Conservation (phyloP, 371 early-diverging fungal genomes). For the Choanephora cucurbitarum region DNA sequence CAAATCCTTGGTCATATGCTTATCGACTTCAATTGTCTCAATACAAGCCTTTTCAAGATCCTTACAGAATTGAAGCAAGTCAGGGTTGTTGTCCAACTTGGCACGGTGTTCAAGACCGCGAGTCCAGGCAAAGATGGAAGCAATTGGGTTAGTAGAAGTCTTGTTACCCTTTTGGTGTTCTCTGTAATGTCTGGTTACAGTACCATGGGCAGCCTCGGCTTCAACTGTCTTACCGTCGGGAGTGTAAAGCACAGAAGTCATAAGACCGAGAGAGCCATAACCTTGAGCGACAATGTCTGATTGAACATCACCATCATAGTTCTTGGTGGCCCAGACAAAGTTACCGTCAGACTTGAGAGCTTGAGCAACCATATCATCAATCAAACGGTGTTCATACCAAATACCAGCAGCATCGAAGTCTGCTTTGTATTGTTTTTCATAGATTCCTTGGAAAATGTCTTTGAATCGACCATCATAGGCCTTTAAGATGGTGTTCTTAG, state of each 20-base stretch:
- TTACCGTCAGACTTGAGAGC: constrained; percentile 93
- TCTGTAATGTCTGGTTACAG: constrained; percentile 97
- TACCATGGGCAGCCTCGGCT: constrained; percentile 97
- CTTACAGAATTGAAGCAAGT: constrained; percentile 73
- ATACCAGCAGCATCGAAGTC: constrained; percentile 77
- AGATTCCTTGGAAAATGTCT: constrained; percentile 93
- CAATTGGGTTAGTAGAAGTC: constrained; percentile 96
- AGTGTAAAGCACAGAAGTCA: constrained; percentile 94
- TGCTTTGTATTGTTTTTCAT: constrained; percentile 74
- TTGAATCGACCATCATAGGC: constrained; percentile 98
- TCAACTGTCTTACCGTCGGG: constrained; percentile 96
- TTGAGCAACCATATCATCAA: constrained; percentile 99
- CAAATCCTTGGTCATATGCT: constrained; percentile 96
- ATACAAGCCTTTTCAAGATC: constrained; percentile 89
- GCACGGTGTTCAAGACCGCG: constrained; percentile 96
- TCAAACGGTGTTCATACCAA: constrained; percentile 97
- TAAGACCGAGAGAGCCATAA: constrained; percentile 88
- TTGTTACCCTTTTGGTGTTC: constrained; percentile 92
- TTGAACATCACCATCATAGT: constrained; percentile 95
- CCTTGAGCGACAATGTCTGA: constrained; percentile 96
- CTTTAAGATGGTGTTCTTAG: constrained; percentile 98
- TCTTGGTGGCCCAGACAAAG: constrained; percentile 96
- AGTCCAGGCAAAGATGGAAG: constrained; percentile 98
- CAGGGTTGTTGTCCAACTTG: constrained; percentile 83
- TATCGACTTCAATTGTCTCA: constrained; percentile 82